Evolutionary conservation across 2,329 filamentous ascomycete species (phyloP).

Genomic region (Peltaster fructicola): DNA sequence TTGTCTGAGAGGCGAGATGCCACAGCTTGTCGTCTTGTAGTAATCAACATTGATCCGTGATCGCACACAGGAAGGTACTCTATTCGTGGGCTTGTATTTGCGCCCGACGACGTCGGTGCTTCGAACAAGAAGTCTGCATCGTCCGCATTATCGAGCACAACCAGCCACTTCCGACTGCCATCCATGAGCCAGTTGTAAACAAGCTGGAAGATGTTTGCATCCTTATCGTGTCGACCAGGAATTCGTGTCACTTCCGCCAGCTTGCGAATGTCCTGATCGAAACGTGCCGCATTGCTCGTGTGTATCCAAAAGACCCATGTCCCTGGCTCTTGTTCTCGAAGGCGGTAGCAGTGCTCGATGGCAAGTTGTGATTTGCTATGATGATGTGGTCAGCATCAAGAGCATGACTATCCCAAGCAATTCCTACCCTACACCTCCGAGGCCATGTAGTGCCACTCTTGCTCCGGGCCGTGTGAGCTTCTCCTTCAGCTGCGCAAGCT

Average conservation of each 20-base stretch:
- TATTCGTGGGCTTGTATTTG: too few relatives aligned
- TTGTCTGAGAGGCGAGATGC: constrained; percentile 8
- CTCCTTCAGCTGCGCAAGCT: constrained; percentile 4
- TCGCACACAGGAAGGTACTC: constrained; percentile 7
- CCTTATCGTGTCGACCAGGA: too few relatives aligned
- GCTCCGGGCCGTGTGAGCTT: constrained; percentile 5
- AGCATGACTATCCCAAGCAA: neutral
- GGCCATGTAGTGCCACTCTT: constrained; percentile 8
- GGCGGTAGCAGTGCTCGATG: constrained; percentile 8
- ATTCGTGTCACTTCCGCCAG: too few relatives aligned
- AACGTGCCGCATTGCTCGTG: constrained; percentile 9
- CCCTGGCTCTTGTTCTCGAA: constrained; percentile 4
- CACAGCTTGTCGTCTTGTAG: constrained; percentile 7
- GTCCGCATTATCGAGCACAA: constrained; percentile 13
- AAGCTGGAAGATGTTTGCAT: constrained; percentile 5
- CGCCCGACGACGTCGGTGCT: neutral
- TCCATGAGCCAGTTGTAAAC: constrained; percentile 9
- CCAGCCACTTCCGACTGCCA: constrained; percentile 6
- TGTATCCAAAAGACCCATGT: constrained; percentile 13
- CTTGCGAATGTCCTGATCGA: constrained; percentile 7
- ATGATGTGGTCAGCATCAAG: neutral
- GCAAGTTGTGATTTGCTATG: constrained; percentile 14
- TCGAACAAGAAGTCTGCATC: constrained; percentile 5
- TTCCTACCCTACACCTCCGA: constrained; percentile 13
- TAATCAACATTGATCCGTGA: constrained; percentile 11